A percentile compares a stretch with the other conserved stretches of the same genome.
Conservation (phyloP, 371 early-diverging fungal genomes). For the Mortierella polycephala region DNA sequence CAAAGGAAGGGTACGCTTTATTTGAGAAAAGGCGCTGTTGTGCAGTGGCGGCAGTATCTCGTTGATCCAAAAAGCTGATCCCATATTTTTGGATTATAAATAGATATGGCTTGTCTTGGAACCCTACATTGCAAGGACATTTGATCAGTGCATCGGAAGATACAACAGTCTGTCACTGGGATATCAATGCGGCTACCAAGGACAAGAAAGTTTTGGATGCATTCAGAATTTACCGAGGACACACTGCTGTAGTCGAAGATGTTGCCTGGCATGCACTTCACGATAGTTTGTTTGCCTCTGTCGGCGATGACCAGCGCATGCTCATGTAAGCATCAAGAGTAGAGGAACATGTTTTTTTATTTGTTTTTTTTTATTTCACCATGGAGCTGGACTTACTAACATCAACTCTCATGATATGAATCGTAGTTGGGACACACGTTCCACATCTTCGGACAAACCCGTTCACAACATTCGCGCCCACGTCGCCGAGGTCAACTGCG, state of each 20-base stretch:
- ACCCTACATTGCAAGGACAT: conserved; percentile 69
- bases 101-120: conserved; percentile 85
- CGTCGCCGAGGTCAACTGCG: conserved; percentile 91
- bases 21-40: not conserved
- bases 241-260: conserved; percentile 96
- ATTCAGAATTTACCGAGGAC: conserved; percentile 78
- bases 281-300: conserved; percentile 91
- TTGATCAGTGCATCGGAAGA: conserved; percentile 92
- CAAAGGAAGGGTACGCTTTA: conserved; percentile 86
- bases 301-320: conserved; percentile 94
- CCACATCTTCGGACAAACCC: conserved; percentile 66
- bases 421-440: conserved; percentile 76
- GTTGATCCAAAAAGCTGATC: not conserved
- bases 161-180: conserved; percentile 88
- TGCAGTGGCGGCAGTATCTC: no score
- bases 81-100: not conserved
- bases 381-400: not conserved
- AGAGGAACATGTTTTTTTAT: not conserved
- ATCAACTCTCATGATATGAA: conserved; percentile 4
- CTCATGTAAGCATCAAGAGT: conserved; percentile 71
- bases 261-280: conserved; percentile 91
- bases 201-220: conserved; percentile 81
- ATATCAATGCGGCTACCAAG: conserved; percentile 74
- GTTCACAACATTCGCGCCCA: conserved; percentile 85
- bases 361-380: not conserved